Evolutionary conservation across 2,329 filamentous ascomycete species (phyloP), one percentile per base, ranked within the genome.

Genomic region (Phialemonium atrogriseum): DNA sequence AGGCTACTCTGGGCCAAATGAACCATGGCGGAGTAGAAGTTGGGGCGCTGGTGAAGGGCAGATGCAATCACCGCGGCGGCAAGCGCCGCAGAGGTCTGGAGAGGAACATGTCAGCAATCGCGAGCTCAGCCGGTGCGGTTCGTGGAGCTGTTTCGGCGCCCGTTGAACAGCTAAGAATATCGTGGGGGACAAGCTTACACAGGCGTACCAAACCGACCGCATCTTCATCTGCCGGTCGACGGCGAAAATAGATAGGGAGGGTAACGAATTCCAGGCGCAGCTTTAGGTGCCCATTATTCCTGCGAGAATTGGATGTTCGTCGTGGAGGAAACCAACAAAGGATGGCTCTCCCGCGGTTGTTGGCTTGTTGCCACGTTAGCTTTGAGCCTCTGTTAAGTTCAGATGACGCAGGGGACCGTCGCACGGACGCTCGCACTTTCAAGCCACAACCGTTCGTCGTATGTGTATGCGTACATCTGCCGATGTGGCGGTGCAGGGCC

Each of bases 11-110:
- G 89, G 24, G 88, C 85, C 30, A 98, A 77, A 60, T 96, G 94
- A 29, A 98, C 91, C 62, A 87, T 91, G 44, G 91, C 88, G 33
- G 89, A 93, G 64, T 98, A 98, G 69, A 96, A 98, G 62, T 98
- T 98, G 42, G 91, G 81, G 43, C 91, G 78, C 62, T 96, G 85
- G 52, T 91, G 83, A 60, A 96, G 89, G 40, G 91, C 89, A 53
- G 88, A 91, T 36, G 94, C 62, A 38, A 95, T 71, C 37, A 94
- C 87, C 48, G 78, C 76, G 43, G 77, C 81, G 48, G 89, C 89
- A 54, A 94, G 78, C 60, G 79, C 80, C 56, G 83, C 79, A 34
- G 89, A 95, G 58, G 77, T 71, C 83, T 87, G 46, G 36, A 36
- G 26, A 33, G 22, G 18, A 7, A 19, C 28, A 31, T 17, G 5